These are phyloP conservation scores for Pleurotus tuber-regium DNA, from an alignment of 768 basidiomycete species.

Conservation along the genomic window DNA sequence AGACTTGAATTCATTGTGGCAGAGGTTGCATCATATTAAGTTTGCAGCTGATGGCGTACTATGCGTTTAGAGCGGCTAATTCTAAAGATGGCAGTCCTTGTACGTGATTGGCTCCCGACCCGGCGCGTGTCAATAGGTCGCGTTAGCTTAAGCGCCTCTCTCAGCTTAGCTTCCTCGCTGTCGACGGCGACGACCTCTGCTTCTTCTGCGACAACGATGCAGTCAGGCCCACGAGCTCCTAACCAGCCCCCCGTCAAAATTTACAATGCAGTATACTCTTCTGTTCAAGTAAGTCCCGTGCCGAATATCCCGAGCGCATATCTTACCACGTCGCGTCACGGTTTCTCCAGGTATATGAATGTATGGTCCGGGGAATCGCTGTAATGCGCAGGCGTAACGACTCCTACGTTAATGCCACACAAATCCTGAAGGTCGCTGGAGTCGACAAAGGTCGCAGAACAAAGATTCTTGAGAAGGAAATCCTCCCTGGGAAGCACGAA, in stretches of 20 bases:
- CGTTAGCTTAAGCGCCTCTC: background rate
- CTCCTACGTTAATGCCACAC: slow-evolving; percentile 97
- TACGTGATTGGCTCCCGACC: slow-evolving; percentile 18
- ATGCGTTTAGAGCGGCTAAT: background rate
- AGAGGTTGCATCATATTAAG: slow-evolving; percentile 1
- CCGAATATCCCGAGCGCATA: slow-evolving; percentile 11
- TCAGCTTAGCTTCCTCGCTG: slow-evolving; percentile 24
- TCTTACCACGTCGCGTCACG: slow-evolving; percentile 38
- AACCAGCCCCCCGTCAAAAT: slow-evolving; percentile 69
- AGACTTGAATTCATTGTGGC: slow-evolving; percentile 18
- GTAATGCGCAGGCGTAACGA: slow-evolving; percentile 96
- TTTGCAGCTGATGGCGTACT: slow-evolving; percentile 1
- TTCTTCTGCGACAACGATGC: slow-evolving; percentile 35
- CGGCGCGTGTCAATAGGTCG: slow-evolving; percentile 9
- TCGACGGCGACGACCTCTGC: slow-evolving; percentile 22
- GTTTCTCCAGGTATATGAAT: slow-evolving; percentile 81
- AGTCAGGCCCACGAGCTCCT: slow-evolving; percentile 41
- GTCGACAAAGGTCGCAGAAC: slow-evolving; percentile 96
- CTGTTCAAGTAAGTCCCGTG: slow-evolving; percentile 62
- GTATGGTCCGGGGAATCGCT: slow-evolving; percentile 97
- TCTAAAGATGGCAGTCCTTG: slow-evolving; percentile 18
- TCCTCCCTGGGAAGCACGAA: slow-evolving; percentile 92
- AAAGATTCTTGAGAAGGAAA: slow-evolving; percentile 97
- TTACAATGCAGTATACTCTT: slow-evolving; percentile 91
- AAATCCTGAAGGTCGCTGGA: slow-evolving; percentile 98